Base-by-base conservation (phyloP, 352 stramenopile species). In the Pythium monospermum region DNA sequence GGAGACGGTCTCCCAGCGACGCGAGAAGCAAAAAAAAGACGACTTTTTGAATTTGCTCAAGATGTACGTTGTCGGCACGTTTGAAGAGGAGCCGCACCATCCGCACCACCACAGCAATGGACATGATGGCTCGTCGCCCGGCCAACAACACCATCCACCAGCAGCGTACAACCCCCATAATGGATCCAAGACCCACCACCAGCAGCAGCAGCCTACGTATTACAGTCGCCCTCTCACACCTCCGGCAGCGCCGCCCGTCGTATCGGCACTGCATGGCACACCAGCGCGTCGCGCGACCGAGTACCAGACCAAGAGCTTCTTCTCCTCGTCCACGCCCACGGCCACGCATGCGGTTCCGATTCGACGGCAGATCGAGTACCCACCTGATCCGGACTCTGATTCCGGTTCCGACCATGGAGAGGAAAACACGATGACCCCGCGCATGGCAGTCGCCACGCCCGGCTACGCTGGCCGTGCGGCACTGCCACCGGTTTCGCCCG, bases 51-150 rank as follows among this genome's bases (percentile, higher is more conserved):
- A 73, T 30, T 54, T 92, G 6, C 47, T 92, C 28, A 70, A 87
- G 53, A 61, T 58, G 16, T 92, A 92, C 51, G 73, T 91, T 3
- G 65, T 72, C 27, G 80, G 80, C 13, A 75, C 77, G 1, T 91
- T 83, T 41, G 71, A 86, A 45, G 59, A 75, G 2, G 42, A 64
- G 28, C 42, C 37, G 15, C 49, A 54, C 18, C n/a, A n/a, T n/a
- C n/a, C n/a, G n/a, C n/a, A n/a, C n/a, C n/a, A n/a, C n/a, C n/a
- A n/a, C n/a, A n/a, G n/a, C n/a, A n/a, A n/a, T n/a, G n/a, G n/a
- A n/a, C n/a, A n/a, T n/a, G n/a, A n/a, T n/a, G n/a, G n/a, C n/a
- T n/a, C n/a, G n/a, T n/a, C n/a, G n/a, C n/a, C n/a, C n/a, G n/a
- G n/a, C n/a, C n/a, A n/a, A n/a, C n/a, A n/a, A n/a, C n/a, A n/a